These are phyloP conservation scores for Penicillium bovifimosum DNA, from an alignment of 495 filamentous ascomycete genomes.

Conservation along the genomic window DNA sequence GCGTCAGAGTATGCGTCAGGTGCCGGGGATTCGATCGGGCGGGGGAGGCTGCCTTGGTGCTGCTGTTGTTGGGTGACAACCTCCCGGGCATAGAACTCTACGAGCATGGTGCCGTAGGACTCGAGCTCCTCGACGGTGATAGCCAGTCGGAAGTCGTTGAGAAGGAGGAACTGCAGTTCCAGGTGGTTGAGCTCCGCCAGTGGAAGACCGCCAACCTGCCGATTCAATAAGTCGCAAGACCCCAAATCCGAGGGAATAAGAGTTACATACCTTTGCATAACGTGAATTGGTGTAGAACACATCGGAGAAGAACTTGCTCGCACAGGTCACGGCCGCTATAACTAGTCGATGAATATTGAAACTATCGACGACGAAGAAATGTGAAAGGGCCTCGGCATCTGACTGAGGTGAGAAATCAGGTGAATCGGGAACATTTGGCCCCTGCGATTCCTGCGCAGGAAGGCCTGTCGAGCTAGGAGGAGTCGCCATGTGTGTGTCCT, in stretches of 20 bases:
- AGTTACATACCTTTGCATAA: slow-evolving; percentile 83
- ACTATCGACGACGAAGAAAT: slow-evolving; percentile 97
- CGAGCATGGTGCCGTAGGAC: slow-evolving; percentile 96
- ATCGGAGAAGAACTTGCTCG: slow-evolving; percentile 99
- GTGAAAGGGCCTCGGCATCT: slow-evolving; percentile 57
- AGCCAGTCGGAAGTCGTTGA: slow-evolving; percentile 95
- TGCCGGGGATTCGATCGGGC: slow-evolving; percentile 12
- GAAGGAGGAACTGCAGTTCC: slow-evolving; percentile 89
- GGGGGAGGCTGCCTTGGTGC: slow-evolving; percentile 22
- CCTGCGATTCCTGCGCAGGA: slow-evolving; percentile 29
- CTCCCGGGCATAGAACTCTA: slow-evolving; percentile 95
- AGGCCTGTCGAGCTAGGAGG: slow-evolving; percentile 32
- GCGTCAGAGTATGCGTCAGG: slow-evolving; percentile 26
- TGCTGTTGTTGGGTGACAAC: slow-evolving; percentile 64
- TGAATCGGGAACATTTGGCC: slow-evolving; percentile 29
- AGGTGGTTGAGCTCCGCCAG: slow-evolving; percentile 94
- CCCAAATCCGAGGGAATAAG: neutral
- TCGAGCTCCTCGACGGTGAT: slow-evolving; percentile 94
- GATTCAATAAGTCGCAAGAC: neutral
- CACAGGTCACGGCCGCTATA: slow-evolving; percentile 96
- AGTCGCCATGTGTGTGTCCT: slow-evolving; percentile 32
- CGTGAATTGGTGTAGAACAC: slow-evolving; percentile 99
- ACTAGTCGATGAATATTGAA: slow-evolving; percentile 98
- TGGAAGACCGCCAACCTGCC: slow-evolving; percentile 90
- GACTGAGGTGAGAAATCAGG: slow-evolving; percentile 33